Evolutionary conservation across 139 green algal genomes (phyloP), one percentile per base, ranked within the genome.

Genomic region (Chlamydomonas incerta): DNA sequence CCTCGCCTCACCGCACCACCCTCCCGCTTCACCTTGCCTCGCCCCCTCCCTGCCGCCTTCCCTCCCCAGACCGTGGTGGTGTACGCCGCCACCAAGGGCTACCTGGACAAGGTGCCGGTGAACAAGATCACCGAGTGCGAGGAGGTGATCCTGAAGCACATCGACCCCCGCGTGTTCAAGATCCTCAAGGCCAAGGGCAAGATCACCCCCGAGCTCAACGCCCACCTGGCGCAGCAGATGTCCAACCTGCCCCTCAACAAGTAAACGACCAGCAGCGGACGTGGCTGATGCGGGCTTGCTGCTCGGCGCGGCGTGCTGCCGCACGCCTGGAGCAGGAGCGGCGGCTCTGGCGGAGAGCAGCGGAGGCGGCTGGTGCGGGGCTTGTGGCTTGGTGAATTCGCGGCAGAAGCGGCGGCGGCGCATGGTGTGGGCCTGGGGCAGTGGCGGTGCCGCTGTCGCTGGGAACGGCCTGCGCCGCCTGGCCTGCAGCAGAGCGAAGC

Each of bases 71-170:
- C 86, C 69, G 88, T 94, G 41, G 88, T 94, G 50, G 87, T 95
- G 75, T 95, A 96, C 86, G 92, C 92, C 57, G 95, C 92, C 74
- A 97, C 95, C 87, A 96, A 96, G 91, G 95, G 95, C 74, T 97
- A 96, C 92, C 82, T 98, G 72, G 95, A 97, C 88, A 95, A 94
- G 90, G 90, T 97, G 33, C 65, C 75, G 13, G 68, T 87, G 29
- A 75, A 60, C 52, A 66, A 62, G 55, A 90, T 88, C 37, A 85
- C 69, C 9, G 68, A 41, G 31, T 81, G 74, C 26, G 92, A 95
- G 89, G 66, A 83, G 14, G 89, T 88, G 67, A 90, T 95, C 74
- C 87, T 95, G 33, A 91, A 94, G 89, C 87, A 92, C 77, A 70
- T 93, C 0, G 88, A 94, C 89, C 88, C 87, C 58, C 58, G 74